Evolutionary conservation across 139 green algal genomes (phyloP).

Genomic region (Penium margaritaceum): DNA sequence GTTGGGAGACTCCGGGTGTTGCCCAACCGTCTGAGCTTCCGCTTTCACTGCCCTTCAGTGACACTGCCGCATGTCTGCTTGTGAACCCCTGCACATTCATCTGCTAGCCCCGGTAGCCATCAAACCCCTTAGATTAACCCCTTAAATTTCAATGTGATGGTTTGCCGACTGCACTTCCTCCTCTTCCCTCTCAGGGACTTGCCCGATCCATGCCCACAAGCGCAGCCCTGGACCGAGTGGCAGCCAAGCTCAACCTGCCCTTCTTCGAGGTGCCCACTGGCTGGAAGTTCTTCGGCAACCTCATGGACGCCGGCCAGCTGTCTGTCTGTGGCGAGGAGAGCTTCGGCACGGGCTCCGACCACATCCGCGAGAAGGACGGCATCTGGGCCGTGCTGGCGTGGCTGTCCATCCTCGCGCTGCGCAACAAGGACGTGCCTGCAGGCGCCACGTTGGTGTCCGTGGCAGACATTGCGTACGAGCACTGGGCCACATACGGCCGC

Average conservation of each 20-base stretch:
- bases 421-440: constrained; percentile 76
- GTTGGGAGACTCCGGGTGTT: too few species aligned
- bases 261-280: constrained; percentile 75
- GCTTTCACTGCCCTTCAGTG: too few species aligned
- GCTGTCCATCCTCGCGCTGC: constrained; percentile 82
- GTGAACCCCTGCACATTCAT: too few species aligned
- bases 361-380: constrained; percentile 96
- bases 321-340: constrained; percentile 82
- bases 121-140: too few species aligned
- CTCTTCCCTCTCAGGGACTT: too few species aligned
- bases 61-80: too few species aligned
- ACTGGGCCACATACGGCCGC: constrained; percentile 89
- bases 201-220: constrained; percentile 94
- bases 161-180: too few species aligned
- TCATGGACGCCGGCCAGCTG: constrained; percentile 56
- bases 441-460: constrained; percentile 75
- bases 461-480: constrained; percentile 80
- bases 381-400: constrained; percentile 85
- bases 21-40: too few species aligned
- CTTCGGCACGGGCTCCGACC: constrained; percentile 92
- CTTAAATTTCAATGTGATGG: too few species aligned
- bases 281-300: constrained; percentile 64
- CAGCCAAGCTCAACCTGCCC: constrained; percentile 65
- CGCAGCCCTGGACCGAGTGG: constrained; percentile 89
- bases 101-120: too few species aligned